Base-by-base conservation (phyloP, 305 asterid genomes). In the Plantago coronopus region DNA sequence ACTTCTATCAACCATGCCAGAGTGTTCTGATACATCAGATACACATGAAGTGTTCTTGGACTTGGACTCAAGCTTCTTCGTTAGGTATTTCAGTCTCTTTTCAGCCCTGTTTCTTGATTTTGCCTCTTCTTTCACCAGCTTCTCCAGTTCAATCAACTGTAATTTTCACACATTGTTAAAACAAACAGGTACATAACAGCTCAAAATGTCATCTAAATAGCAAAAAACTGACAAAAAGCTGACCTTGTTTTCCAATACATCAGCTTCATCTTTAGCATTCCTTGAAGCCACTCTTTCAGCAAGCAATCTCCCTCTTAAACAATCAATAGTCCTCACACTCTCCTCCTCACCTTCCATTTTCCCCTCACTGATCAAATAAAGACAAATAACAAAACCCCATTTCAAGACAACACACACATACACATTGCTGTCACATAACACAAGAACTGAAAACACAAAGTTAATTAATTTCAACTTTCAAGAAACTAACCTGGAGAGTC, bases 101-200 rank as follows among this genome's bases (percentile, higher is more conserved):
- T 87, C 94, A 23, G 95, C 96, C 67, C 74, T 83, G 69, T 79
- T 80, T 70, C 95, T 81, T 71, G 95, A 81, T 79, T 74, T 83
- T 6, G 56, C 81, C 75, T 90, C 95, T 70, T 80, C 76, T 63
- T 64, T 79, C 57, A 90, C 25, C 77, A 61, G 66, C 7, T 46
- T 70, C 72, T 90, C 97, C 65, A 90, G 81, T 54, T 80, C 89
- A 65, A 69, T 76, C 66, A 83, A 38, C 96, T 90, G 81, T 45
- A 31, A 31, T 53, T 65, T 69, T 42, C 57, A 58, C 16, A 54
- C 46, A 38, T 48, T 25, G 15, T 23, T 21, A 12, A 23, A 19
- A n/a, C n/a, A n/a, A 15, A 19, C 17, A 54, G 19, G 6, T 25
- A 42, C 16, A 72, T 45, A 61, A 42, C 29, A 46, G 15, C 14